Evolutionary conservation across 2,329 filamentous ascomycete genomes (phyloP), one percentile per base, ranked within the genome.

Genomic region (Chrysosporium queenslandicum): DNA sequence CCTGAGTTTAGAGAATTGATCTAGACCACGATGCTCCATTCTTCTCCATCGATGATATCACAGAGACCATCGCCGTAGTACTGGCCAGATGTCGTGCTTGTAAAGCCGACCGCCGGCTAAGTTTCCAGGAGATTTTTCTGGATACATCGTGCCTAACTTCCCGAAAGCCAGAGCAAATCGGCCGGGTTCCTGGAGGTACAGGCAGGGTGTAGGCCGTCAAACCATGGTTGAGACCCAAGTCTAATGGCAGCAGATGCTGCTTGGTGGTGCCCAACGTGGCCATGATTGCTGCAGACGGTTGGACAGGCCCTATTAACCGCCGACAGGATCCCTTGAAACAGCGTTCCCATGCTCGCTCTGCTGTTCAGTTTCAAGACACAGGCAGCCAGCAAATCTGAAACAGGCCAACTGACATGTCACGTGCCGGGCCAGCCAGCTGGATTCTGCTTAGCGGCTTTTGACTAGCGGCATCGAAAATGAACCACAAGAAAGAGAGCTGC

Each of bases 401-500:
- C 39, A 45, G 29, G 29, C 2, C 40, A 12, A 6, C 6, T n/a
- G 30, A 11, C 40, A 52, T 23, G 30, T 52, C 49, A 52, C 49
- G 49, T 52, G 49, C 49, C 27, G 29, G 14, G 27, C 37, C 48
- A 36, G 27, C 37, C 48, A 36, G 39, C 34, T 41, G 4, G 18
- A 47, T 46, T 40, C 34, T 39, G 50, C 43, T 18, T 52, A 52
- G 50, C 50, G 50, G 30, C 32, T 2, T 49, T 25, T n/a, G n/a
- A 37, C 43, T 47, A 39, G 50, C 41, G 50, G 41, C 50, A 52
- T 43, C 18, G 49, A 45, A 37, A 52, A 34, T 52, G 40, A 46
- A 52, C 29, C 50, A 40, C 43, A 34, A 46, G 16, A 46, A 46
- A 25, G 21, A 12, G 9, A 46, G 50, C 50, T 32, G n/a, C 41